Evolutionary conservation across 352 stramenopile species (phyloP).

Genomic region (Globisporangium echinulatum): DNA sequence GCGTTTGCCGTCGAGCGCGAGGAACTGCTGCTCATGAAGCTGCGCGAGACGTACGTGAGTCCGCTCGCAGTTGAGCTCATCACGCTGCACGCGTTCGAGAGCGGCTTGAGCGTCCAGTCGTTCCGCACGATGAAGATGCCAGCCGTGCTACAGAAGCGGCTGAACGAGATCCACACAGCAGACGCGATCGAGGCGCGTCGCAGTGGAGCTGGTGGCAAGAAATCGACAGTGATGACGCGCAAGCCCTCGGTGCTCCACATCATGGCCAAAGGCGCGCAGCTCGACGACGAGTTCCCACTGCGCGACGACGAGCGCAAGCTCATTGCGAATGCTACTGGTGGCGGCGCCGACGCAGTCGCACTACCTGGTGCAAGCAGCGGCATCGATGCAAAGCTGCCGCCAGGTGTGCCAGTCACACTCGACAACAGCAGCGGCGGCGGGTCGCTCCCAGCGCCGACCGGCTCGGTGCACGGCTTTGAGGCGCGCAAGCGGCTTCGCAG

Average conservation of each 20-base stretch:
- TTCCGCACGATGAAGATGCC: constrained; percentile 83
- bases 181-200: constrained; percentile 12
- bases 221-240: neutral
- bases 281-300: constrained; percentile 47
- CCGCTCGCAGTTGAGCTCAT: constrained; percentile 71
- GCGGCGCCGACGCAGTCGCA: neutral
- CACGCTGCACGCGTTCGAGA: constrained; percentile 66
- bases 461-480: constrained; percentile 70
- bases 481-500: constrained; percentile 69
- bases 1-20: constrained; percentile 75
- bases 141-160: constrained; percentile 46
- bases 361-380: neutral
- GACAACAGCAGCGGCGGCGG: neutral
- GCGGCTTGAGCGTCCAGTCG: constrained; percentile 54
- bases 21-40: constrained; percentile 80
- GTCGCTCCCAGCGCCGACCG: neutral
- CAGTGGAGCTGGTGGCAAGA: neutral
- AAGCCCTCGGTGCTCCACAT: constrained; percentile 61
- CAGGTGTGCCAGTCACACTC: constrained; percentile 15
- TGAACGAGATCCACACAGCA: constrained; percentile 61
- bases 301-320: constrained; percentile 55
- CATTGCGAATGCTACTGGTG: constrained; percentile 9
- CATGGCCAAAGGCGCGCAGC: constrained; percentile 38
- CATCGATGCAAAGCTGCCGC: constrained; percentile 9
- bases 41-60: constrained; percentile 71